phyloP scores from a whole-genome alignment of 768 basidiomycete species.

The Lactifluus echinatus region DNA sequence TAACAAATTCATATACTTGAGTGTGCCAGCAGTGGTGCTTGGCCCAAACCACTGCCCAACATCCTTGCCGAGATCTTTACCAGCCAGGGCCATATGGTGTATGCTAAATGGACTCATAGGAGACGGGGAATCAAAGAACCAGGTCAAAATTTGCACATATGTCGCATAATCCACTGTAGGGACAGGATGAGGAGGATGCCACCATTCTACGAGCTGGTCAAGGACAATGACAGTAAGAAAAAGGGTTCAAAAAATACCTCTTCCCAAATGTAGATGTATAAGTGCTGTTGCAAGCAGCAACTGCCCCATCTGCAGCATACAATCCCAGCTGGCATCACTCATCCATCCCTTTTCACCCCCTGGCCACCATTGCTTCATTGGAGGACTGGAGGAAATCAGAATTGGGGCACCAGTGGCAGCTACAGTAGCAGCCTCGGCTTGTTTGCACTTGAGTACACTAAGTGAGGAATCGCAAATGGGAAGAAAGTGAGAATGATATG shows the following conservation, averaged over 20 bases:
- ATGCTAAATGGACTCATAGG: conserved; percentile 86
- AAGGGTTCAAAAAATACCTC: conserved; percentile 52
- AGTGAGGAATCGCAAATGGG: conserved; percentile 67
- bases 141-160: conserved; percentile 86
- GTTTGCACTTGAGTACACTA: conserved; percentile 31
- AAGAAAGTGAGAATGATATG: conserved; percentile 81
- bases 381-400: conserved; percentile 31
- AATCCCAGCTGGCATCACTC: conserved; percentile 84
- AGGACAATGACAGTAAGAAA: conserved; percentile 3
- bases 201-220: conserved; percentile 56
- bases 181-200: conserved; percentile 56
- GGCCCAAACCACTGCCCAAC: conserved; percentile 99
- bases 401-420: conserved; percentile 5
- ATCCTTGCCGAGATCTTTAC: conserved; percentile 90
- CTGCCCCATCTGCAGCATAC: conserved; percentile 86
- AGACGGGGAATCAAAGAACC: conserved; percentile 90
- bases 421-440: conserved; percentile 27
- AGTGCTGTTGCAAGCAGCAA: conserved; percentile 74
- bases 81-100: conserved; percentile 91
- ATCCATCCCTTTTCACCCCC: conserved; percentile 73
- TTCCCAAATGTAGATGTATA: conserved; percentile 63
- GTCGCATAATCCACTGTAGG: conserved; percentile 63
- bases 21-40: conserved; percentile 92
- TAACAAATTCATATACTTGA: conserved; percentile 50
- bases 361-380: conserved; percentile 53